These are phyloP conservation scores for Balakata baccata DNA, from an alignment of 345 rosid species.

Conservation along the genomic window DNA sequence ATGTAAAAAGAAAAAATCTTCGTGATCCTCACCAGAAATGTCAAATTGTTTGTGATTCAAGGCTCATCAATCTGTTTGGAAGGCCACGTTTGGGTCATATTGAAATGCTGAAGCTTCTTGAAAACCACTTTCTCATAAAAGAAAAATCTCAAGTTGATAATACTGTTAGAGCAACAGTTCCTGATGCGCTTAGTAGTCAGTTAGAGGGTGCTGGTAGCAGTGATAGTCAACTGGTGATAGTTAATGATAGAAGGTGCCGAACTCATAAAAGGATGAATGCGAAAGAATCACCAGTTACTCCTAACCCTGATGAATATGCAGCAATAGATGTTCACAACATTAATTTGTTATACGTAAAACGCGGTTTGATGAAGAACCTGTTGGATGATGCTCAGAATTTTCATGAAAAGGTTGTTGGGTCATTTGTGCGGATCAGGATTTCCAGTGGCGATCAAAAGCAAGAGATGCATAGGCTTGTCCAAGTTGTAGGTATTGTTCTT, in stretches of 20 bases:
- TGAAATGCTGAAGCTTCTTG: constrained; percentile 92
- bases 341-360: constrained; percentile 67
- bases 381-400: constrained; percentile 63
- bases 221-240: constrained; percentile 28
- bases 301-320: constrained; percentile 58
- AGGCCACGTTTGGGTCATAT: constrained; percentile 62
- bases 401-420: constrained; percentile 76
- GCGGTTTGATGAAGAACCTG: constrained; percentile 59
- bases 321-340: constrained; percentile 84
- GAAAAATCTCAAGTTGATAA: constrained; percentile 40
- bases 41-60: constrained; percentile 69
- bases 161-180: constrained; percentile 29
- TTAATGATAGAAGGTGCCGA: constrained; percentile 51
- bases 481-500: constrained; percentile 66
- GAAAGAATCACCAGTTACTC: constrained; percentile 31
- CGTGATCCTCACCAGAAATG: constrained; percentile 67
- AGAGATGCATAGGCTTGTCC: constrained; percentile 79
- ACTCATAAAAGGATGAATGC: constrained; percentile 49
- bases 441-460: constrained; percentile 62
- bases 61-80: constrained; percentile 69
- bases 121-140: constrained; percentile 59
- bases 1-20: constrained; percentile 59
- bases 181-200: constrained; percentile 36
- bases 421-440: constrained; percentile 74
- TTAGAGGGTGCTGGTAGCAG: constrained; percentile 29